Base-by-base conservation (phyloP, 2,329 filamentous ascomycete species). In the Escovopsis sp. region DNA sequence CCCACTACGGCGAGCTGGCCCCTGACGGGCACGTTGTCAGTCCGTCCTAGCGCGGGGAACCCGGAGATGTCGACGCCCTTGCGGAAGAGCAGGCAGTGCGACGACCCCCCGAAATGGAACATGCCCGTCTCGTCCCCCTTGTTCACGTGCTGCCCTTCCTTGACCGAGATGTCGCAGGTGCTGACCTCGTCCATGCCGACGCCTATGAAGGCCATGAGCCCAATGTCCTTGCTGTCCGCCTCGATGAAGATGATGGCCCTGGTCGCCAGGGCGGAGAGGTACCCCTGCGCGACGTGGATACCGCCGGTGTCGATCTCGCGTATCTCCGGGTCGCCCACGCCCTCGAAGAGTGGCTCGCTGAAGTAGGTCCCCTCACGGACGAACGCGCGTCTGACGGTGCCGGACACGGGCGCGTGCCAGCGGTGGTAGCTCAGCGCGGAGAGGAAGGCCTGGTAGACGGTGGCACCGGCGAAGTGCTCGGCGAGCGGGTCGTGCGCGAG, bases 91-190 rank as follows among this genome's bases (percentile, higher is more conserved):
- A 86, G 54, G 51, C 78, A 83, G 54, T 84, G 76, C 1, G 75
- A 77, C 6, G 73, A 80, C 0, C 83, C 82, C n/a, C 82, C 82
- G 55, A 80, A 86, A 54, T 87, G 82, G 59, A 87, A 87, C 80
- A 85, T 85, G 36, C 82, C 82, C 34, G 78, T 66, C 62, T 85
- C 64, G 4, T 85, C 73, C 1, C 83, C 83, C 65, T 85, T 86
- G 41, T 66, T 65, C 12, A 87, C 54, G 41, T 69, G 67, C 55
- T 85, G 69, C 0, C 80, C 81, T 53, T 78, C 72, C 50, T 68
- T 68, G 10, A 84, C 79, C 0, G 75, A 81, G 39, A 84, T 77
- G 41, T 85, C 80, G 52, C 81, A 85, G 0, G 79, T 78, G 45
- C 73, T 80, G 11, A 86, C 82, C 59, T 88, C 82, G 36, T 77